A percentile compares a stretch with the other conserved stretches of the same genome.
These are phyloP conservation scores for Pinus tabuliformis DNA, from an alignment of 75 land plant genomes.

Conservation along the genomic window DNA sequence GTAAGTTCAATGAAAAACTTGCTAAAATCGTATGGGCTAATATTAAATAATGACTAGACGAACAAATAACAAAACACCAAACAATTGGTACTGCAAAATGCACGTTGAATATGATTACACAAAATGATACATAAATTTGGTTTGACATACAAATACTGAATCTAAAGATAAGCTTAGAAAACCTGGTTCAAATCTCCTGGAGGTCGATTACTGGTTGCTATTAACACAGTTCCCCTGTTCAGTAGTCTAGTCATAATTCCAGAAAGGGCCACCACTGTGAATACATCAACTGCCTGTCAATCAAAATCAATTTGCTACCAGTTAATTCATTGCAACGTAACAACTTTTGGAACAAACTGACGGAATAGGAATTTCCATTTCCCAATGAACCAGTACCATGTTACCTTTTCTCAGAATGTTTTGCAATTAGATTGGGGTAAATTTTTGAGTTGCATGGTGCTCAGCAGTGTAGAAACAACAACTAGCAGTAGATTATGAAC, in stretches of 20 bases:
- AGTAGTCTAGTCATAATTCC: slow-evolving; percentile 85
- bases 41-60: neutral
- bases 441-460: neutral
- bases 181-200: slow-evolving; percentile 96
- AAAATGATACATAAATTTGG: neutral
- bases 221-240: slow-evolving; percentile 77
- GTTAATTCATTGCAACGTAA: neutral
- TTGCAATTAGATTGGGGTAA: neutral
- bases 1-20: neutral
- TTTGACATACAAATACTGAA: neutral
- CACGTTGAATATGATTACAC: neutral
- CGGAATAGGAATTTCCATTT: neutral
- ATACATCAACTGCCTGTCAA: slow-evolving; percentile 94
- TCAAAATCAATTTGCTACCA: neutral
- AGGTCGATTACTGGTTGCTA: slow-evolving; percentile 94
- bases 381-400: neutral
- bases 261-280: slow-evolving; percentile 94
- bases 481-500: too few species aligned
- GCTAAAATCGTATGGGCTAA: neutral
- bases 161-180: neutral
- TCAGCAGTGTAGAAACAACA: too few species aligned
- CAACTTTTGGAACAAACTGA: neutral
- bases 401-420: neutral
- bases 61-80: neutral
- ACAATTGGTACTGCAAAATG: neutral